These are phyloP conservation scores for Lablab purpureus DNA, from an alignment of 306 rosid species.

Conservation along the genomic window DNA sequence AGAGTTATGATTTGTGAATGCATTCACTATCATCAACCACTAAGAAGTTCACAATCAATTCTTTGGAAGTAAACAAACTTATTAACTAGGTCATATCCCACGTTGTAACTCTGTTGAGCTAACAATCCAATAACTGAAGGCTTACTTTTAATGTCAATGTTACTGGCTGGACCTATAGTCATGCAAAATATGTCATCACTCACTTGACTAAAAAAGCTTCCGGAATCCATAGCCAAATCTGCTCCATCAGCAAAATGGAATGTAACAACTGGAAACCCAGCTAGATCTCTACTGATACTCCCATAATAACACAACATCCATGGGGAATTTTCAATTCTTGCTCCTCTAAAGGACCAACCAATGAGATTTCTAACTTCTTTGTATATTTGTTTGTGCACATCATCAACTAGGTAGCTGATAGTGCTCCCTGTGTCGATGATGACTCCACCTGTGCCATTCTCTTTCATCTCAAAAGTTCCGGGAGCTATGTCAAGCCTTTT, in stretches of 20 bases:
- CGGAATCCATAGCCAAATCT: conserved; percentile 46
- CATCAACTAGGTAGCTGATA: conserved; percentile 33
- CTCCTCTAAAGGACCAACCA: neutral
- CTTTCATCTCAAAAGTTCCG: conserved; percentile 33
- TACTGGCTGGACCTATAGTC: conserved; percentile 25
- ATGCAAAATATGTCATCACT: conserved; percentile 34
- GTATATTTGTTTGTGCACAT: conserved; percentile 17
- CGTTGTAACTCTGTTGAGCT: conserved; percentile 56
- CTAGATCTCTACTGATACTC: conserved; percentile 34
- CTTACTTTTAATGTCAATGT: neutral
- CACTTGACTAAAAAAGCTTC: conserved; percentile 43
- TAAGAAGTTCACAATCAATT: conserved; percentile 55
- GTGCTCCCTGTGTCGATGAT: conserved; percentile 52
- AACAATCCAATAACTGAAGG: conserved; percentile 48
- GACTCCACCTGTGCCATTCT: conserved; percentile 54
- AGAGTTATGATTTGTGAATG: neutral
- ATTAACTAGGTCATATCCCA: conserved; percentile 50
- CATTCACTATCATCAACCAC: conserved; percentile 30
- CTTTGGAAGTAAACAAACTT: conserved; percentile 46
- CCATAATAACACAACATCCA: conserved; percentile 51
- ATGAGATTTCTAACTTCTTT: conserved; percentile 40
- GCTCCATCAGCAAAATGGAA: conserved; percentile 52
- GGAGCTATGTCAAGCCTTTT: conserved; percentile 44
- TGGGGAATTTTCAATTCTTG: neutral
- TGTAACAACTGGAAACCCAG: conserved; percentile 53